A percentile compares a stretch with the other conserved stretches of the same genome.
Evolutionary conservation across 148 eudicot genomes (phyloP).

Genomic region (Persicaria tinctoria): DNA sequence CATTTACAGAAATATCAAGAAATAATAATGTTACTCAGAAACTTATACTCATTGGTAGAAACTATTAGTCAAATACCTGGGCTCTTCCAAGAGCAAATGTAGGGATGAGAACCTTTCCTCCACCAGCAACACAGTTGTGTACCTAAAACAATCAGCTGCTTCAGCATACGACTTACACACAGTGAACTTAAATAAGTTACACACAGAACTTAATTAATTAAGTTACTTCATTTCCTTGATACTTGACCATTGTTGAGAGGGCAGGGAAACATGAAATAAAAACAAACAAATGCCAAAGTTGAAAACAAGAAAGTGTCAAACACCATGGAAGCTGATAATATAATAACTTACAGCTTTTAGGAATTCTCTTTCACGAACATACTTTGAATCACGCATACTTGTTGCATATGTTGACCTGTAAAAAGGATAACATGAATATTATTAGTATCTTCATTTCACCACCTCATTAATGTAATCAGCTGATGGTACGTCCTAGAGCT

Average conservation of each 20-base stretch:
- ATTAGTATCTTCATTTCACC: background rate
- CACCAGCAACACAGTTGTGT: constrained; percentile 68
- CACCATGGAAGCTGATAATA: background rate
- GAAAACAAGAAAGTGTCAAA: background rate
- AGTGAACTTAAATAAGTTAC: background rate
- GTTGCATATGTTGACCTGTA: constrained; percentile 95
- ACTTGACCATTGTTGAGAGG: background rate
- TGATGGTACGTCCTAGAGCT: background rate
- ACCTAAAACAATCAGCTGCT: constrained; percentile 38
- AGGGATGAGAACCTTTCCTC: constrained; percentile 97
- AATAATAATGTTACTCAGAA: too few relatives aligned
- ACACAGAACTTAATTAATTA: background rate
- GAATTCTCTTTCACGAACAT: constrained; percentile 89
- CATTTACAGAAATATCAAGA: too few relatives aligned
- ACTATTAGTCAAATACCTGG: constrained; percentile 45
- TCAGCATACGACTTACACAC: background rate
- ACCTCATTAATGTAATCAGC: background rate
- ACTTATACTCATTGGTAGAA: background rate
- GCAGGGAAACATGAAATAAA: background rate
- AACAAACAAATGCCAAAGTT: background rate
- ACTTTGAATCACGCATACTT: constrained; percentile 77
- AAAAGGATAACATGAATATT: background rate
- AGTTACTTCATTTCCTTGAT: background rate
- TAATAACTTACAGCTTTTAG: constrained; percentile 68
- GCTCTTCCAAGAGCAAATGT: constrained; percentile 94